These are phyloP conservation scores for Gypsophila paniculata DNA, from an alignment of 179 eudicot species.

Conservation along the genomic window DNA sequence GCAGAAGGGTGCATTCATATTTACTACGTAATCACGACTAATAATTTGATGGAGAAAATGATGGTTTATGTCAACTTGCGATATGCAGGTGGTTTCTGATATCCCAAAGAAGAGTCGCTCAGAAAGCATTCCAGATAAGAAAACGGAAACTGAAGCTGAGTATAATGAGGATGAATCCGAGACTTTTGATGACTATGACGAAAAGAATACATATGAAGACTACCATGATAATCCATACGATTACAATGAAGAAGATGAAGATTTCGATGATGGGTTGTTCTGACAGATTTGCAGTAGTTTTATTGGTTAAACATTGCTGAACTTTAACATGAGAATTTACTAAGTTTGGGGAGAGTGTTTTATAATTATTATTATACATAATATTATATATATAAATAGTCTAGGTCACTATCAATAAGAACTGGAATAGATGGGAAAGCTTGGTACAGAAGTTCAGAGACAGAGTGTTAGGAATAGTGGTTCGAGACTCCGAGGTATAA, in stretches of 20 bases:
- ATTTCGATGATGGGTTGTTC: constrained; percentile 29
- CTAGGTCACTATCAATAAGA: neutral
- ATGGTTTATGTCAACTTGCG: constrained; percentile 4
- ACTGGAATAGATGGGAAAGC: neutral
- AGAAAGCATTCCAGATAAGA: constrained; percentile 22
- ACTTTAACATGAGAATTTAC: neutral
- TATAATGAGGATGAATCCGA: constrained; percentile 20
- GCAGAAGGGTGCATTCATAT: constrained; percentile 1
- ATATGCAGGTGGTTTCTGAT: constrained; percentile 25
- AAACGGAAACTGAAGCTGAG: constrained; percentile 14
- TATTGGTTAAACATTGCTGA: neutral
- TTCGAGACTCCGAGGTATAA: neutral
- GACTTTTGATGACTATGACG: constrained; percentile 25
- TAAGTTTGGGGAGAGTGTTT: neutral
- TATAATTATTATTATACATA: neutral
- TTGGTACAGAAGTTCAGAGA: neutral
- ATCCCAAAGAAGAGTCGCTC: constrained; percentile 32
- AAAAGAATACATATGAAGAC: constrained; percentile 17
- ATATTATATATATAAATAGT: constrained; percentile 1
- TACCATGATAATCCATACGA: constrained; percentile 28
- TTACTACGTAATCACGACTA: neutral
- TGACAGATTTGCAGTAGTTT: constrained; percentile 13
- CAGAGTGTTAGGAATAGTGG: neutral
- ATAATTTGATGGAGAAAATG: neutral
- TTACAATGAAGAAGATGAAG: constrained; percentile 22